These are phyloP conservation scores for Alternaria gaisen DNA, from an alignment of 2,329 filamentous ascomycete genomes.

Conservation along the genomic window DNA sequence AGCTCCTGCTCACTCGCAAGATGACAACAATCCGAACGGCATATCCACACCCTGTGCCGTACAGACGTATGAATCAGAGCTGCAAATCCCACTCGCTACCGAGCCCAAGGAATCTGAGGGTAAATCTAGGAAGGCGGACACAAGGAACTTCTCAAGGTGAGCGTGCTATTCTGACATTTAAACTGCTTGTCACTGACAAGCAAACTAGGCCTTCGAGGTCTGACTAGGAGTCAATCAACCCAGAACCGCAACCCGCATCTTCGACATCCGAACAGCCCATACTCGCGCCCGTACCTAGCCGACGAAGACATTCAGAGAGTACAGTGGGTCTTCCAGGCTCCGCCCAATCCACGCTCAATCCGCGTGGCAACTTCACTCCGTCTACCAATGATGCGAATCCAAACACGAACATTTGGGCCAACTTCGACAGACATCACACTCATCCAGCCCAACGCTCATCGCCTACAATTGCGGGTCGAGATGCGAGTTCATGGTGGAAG, in stretches of 20 bases:
- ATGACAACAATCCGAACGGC: background rate
- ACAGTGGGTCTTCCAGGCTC: background rate
- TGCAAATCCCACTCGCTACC: background rate
- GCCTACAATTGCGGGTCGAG: background rate
- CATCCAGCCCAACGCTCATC: background rate
- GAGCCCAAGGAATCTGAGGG: background rate
- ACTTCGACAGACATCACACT: no score
- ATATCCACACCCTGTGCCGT: background rate
- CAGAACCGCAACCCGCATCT: background rate
- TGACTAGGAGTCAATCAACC: slow-evolving; percentile 4
- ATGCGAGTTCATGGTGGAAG: background rate
- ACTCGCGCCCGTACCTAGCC: background rate
- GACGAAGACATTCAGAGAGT: background rate
- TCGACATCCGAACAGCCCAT: background rate
- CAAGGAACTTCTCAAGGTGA: background rate
- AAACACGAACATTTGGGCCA: background rate
- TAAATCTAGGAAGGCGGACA: background rate
- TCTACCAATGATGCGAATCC: background rate
- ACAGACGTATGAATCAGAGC: background rate
- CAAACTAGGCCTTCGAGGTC: background rate
- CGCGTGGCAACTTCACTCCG: background rate
- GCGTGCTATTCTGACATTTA: background rate
- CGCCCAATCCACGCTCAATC: background rate
- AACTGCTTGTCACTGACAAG: background rate
- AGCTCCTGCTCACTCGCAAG: background rate